Evolutionary conservation across 2,329 filamentous ascomycete genomes (phyloP), one percentile per base, ranked within the genome.

Genomic region (Arthrinium puccinioides): DNA sequence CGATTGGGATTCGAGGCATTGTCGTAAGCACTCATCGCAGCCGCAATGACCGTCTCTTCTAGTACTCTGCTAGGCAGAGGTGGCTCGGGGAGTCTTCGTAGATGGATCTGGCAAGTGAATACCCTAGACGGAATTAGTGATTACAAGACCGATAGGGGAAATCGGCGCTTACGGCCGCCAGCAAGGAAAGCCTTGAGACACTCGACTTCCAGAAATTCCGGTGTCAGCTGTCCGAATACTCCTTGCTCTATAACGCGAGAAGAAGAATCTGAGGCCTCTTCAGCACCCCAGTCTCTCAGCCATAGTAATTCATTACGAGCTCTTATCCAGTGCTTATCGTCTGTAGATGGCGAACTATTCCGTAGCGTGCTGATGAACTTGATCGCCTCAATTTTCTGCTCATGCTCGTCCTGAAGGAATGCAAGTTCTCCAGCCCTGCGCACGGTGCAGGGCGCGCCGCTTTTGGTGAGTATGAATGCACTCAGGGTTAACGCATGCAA

Each of bases 1-100:
- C 77, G 76, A 49, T 90, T 88, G 1, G 84, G 83, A 50, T 92
- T 92, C 16, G 82, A 85, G 4, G 86, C 85, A 52, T 86, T 86
- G 51, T 92, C 86, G 52, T 88, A 92, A 4, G 82, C 74, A 37
- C 74, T 69, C 63, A 88, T 72, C 2, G 82, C 81, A 32, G 78
- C 69, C 2, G 67, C 67, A 28, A 84, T 63, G 8, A 87, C 65
- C 2, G 77, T 75, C 5, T 76, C 69, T 50, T 78, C 74, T 2
- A 87, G 60, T 6, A 69, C 55, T 4, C 69, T 57, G 3, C 55
- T 50, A 3, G 69, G 51, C 4, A 86, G 62, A 5, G 72, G 70
- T 4, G 55, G 59, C 14, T 74, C 63, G 61, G 52, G 0, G 66
- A 61, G 19, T 71, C 65, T 47, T 79, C 72, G 36, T 80, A 78